Conservation (phyloP, 495 filamentous ascomycete species). For the Trichoderma virens region DNA sequence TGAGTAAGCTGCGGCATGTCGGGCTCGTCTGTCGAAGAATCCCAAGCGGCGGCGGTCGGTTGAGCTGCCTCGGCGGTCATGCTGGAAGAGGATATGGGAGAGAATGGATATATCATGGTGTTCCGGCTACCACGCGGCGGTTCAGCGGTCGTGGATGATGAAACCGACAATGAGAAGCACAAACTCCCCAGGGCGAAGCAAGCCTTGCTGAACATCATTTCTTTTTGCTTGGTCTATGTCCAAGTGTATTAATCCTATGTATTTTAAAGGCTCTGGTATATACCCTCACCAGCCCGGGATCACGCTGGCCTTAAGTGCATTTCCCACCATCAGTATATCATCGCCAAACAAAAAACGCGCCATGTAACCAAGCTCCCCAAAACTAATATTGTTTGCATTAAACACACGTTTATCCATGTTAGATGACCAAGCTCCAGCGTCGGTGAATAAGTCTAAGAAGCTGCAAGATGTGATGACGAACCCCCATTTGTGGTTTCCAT, state of each 20-base stretch:
- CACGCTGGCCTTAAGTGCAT: background rate
- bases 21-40: background rate
- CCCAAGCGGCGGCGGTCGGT: background rate
- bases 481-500: background rate
- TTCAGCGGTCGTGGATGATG: background rate
- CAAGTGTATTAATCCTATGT: background rate
- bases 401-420: background rate
- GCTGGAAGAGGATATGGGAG: background rate
- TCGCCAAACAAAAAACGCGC: background rate
- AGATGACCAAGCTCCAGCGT: background rate
- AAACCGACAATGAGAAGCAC: background rate
- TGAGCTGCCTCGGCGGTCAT: background rate
- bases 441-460: background rate
- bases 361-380: background rate
- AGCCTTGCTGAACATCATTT: background rate
- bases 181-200: background rate
- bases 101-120: background rate
- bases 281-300: background rate
- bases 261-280: background rate
- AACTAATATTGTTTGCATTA: background rate
- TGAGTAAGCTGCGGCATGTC: background rate
- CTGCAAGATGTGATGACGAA: background rate
- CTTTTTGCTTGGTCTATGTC: background rate
- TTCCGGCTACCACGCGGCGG: background rate
- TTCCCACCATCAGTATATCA: background rate